Conservation (phyloP, 2,329 filamentous ascomycete species). For the Lachnellula cervina region DNA sequence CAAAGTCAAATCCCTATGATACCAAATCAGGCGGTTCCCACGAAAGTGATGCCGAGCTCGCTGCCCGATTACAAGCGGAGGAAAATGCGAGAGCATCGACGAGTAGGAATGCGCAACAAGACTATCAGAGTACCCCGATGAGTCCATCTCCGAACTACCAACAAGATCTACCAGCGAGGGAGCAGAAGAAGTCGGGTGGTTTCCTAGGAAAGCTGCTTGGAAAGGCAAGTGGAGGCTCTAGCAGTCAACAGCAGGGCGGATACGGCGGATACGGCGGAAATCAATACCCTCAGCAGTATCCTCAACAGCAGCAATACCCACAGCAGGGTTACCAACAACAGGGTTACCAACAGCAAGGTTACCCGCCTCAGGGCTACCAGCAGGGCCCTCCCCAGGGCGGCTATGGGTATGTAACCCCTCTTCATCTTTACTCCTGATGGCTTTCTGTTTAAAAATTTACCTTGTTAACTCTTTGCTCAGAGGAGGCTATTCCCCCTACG, state of each 20-base stretch:
- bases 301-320: conserved; percentile 26
- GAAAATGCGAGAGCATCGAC: conserved; percentile 60
- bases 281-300: conserved; percentile 18
- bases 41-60: conserved; percentile 66
- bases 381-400: conserved; percentile 32
- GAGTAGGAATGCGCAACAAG: conserved; percentile 17
- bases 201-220: conserved; percentile 50
- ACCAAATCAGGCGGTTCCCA: conserved; percentile 11
- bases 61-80: conserved; percentile 75
- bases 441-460: not conserved
- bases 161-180: conserved; percentile 40
- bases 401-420: not conserved
- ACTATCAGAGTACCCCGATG: conserved; percentile 29
- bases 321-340: conserved; percentile 36
- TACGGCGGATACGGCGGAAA: conserved; percentile 31
- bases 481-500: conserved; percentile 26
- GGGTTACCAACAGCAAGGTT: conserved; percentile 32
- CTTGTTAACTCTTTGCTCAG: conserved; percentile 5
- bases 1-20: conserved; percentile 70
- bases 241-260: conserved; percentile 31
- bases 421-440: not conserved
- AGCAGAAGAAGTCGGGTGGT: conserved; percentile 39
- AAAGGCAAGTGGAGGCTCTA: conserved; percentile 16
- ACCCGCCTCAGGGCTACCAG: conserved; percentile 34
- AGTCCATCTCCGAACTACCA: conserved; percentile 12